Conservation (phyloP, 805 yeast genomes). For the Kazachstania africana region DNA sequence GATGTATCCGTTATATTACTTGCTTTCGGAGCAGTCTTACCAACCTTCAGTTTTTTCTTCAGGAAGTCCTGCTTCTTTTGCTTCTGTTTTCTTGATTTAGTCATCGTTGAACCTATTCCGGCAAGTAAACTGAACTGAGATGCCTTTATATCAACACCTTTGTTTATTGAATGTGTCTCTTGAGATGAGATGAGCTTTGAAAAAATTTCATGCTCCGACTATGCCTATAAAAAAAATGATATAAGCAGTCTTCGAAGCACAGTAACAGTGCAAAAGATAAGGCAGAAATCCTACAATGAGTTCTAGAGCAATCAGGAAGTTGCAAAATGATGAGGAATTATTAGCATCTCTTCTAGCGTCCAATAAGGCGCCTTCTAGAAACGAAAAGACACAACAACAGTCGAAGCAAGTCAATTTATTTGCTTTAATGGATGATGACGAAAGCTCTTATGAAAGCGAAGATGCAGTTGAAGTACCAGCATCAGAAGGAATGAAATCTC, state of each 20-base stretch:
- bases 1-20: constrained; percentile 78
- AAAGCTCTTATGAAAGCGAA: constrained; percentile 7
- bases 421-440: constrained; percentile 19
- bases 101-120: too few relatives aligned
- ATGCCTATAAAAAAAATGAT: too few relatives aligned
- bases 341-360: constrained; percentile 11
- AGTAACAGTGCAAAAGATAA: too few relatives aligned
- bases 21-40: constrained; percentile 63
- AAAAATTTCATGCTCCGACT: too few relatives aligned
- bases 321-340: constrained; percentile 23
- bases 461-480: constrained; percentile 4
- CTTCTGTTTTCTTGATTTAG: constrained; percentile 28
- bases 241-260: too few relatives aligned
- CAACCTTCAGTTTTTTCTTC: constrained; percentile 70
- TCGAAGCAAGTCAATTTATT: constrained; percentile 13
- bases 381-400: constrained; percentile 1
- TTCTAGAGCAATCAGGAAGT: constrained; percentile 27
- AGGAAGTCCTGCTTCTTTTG: constrained; percentile 38
- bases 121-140: too few relatives aligned
- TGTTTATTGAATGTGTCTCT: too few relatives aligned
- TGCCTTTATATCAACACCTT: too few relatives aligned
- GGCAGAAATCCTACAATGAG: too few relatives aligned
- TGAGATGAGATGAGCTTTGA: too few relatives aligned
- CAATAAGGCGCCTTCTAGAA: constrained; percentile 1
- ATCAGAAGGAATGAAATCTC: constrained; percentile 1